phyloP scores from a whole-genome alignment of 73 alveolate genomes.

The Tetrahymena elliotti region DNA sequence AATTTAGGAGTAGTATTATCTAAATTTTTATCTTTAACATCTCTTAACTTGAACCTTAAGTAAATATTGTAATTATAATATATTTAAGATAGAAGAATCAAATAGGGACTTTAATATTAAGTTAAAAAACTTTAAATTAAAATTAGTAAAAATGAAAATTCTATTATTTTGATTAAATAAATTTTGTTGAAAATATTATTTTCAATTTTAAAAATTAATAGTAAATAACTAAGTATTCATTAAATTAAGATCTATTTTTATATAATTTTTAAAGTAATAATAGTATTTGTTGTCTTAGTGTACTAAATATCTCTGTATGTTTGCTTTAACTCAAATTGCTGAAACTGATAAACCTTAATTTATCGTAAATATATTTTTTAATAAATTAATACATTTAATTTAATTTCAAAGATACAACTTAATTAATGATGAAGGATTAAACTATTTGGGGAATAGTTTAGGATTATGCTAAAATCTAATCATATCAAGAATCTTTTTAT shows the following conservation, averaged over 20 bases:
- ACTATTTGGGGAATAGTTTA: neutral
- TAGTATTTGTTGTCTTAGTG: neutral
- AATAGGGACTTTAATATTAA: too few species aligned
- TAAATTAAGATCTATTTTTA: too few species aligned
- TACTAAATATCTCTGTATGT: neutral
- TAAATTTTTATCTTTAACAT: too few species aligned
- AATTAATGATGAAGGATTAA: neutral
- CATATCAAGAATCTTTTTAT: neutral
- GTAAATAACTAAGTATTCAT: too few species aligned
- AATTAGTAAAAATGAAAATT: too few species aligned
- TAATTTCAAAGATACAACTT: neutral
- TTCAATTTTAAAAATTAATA: too few species aligned
- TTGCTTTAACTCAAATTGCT: neutral
- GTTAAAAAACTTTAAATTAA: too few species aligned
- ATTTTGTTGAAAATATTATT: too few species aligned
- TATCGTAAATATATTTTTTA: neutral
- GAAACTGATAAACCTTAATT: neutral
- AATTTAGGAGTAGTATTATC: neutral
- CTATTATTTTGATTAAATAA: too few species aligned
- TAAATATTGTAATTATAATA: too few species aligned
- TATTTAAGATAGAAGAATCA: too few species aligned
- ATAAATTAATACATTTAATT: too few species aligned
- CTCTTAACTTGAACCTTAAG: neutral
- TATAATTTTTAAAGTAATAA: neutral
- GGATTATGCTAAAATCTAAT: neutral